Evolutionary conservation across 768 basidiomycete genomes (phyloP), one percentile per base, ranked within the genome.

Genomic region (Tylopilus sp.): DNA sequence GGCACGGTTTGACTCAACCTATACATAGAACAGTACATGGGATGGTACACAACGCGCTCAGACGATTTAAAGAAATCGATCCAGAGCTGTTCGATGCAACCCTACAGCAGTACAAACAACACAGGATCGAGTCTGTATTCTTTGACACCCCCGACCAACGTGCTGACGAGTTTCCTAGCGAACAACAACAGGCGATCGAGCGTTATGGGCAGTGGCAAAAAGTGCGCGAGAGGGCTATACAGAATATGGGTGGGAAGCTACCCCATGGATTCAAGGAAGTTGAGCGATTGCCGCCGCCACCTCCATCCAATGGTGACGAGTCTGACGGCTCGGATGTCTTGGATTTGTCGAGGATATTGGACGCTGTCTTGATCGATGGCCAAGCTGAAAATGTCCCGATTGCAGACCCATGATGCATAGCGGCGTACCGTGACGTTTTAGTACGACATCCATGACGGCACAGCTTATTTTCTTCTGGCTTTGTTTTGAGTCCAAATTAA

Each of bases 31-130:
- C 97, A 41, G 98, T 98, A 61, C 97, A 99, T 60, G 92, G 92
- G 56, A 95, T 98, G 91, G 95, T 98, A 25, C 98, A 97, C 73
- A 98, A 98, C 67, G 97, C 97, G 2, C 75, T 99, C 67, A 98
- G 95, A 70, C 69, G 98, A 50, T 95, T 98, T 75, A 98, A 98
- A 94, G 97, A 99, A 70, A 92, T 98, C 67, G 98, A 98, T 65
- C 90, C 94, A 0, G 91, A 95, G 65, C 73, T 97, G 21, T 99
- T 99, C 60, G 95, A 98, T 61, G 90, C 90, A 57, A 83, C 88
- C 47, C 85, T 98, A 79, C 88, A 88, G 41, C 90, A 93, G 56
- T 98, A 95, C 71, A 95, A 90, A 71, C 87, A 90, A 65, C 81
- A 82, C 50, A 88, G 86, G 71, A 75, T 87, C 41, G 83, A 86